Evolutionary conservation across 768 basidiomycete species (phyloP), one percentile per base, ranked within the genome.

Genomic region (Rhizopogon roseolus): DNA sequence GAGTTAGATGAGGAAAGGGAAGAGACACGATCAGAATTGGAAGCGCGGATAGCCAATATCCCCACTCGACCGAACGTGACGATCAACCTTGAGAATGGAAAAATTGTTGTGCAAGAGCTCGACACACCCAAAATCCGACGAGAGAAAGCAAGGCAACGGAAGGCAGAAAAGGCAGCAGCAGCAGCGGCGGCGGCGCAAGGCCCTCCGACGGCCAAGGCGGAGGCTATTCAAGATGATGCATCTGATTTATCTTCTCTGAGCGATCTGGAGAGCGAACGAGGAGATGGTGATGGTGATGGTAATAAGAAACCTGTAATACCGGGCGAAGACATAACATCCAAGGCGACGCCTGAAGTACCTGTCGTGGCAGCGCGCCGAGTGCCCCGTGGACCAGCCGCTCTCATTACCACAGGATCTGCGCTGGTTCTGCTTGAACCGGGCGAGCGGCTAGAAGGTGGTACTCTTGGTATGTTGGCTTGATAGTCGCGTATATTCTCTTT

Each of bases 61-160:
- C 59, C 63, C 14, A 62, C 59, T 56, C 66, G 70, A 42, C 66
- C 50, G n/a, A 61, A 68, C 22, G 65, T 65, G 16, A 68, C 65
- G 22, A 59, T 69, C 5, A 58, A 65, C 41, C 55, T 64, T 7
- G 69, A 76, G n/a, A 71, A 71, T 41, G 78, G 79, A n/a, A 75
- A 69, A 53, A 74, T 85, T 44, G 78, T 88, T 52, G 79, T 90
- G 53, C 87, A 90, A 62, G 81, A 82, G 55, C 73, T 90, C 22
- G 88, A 89, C 61, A 85, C 88, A 5, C 88, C 88, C 36, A 78
- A 78, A 4, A 84, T 80, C 39, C 80, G 88, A 4, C 75, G 79
- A 48, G 76, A 81, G 66, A 87, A 84, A 67, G 74, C 73, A 17
- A 65, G 71, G 54, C 73, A 76, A 7, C 72, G 68, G 49, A 82